Evolutionary conservation across 768 basidiomycete species (phyloP).

Genomic region (Pisolithus tinctorius): DNA sequence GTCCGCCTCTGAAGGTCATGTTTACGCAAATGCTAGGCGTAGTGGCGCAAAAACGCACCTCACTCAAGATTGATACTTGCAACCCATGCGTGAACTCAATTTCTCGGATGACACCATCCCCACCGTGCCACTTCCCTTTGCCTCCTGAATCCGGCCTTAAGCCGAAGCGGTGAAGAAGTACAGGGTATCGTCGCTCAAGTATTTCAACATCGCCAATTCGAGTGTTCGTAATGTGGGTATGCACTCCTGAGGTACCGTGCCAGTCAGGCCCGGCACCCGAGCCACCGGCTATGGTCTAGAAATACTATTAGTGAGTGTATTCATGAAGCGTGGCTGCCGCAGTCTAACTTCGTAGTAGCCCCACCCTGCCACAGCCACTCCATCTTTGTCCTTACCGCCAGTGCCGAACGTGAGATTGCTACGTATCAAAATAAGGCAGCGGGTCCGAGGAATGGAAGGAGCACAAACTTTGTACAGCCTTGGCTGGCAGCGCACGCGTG

Average conservation of each 20-base stretch:
- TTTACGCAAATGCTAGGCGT: background rate
- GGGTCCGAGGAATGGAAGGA: background rate
- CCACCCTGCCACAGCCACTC: constrained; percentile 73
- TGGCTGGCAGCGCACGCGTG: constrained; percentile 88
- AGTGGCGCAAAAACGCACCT: constrained; percentile 41
- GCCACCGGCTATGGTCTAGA: constrained; percentile 87
- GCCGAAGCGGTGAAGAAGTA: constrained; percentile 81
- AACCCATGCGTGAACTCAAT: constrained; percentile 76
- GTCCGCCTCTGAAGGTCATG: constrained; percentile 57
- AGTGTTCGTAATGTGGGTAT: constrained; percentile 91
- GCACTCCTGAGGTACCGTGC: constrained; percentile 91
- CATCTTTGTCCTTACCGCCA: constrained; percentile 81
- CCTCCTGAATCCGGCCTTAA: constrained; percentile 67
- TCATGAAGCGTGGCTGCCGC: background rate
- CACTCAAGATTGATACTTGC: constrained; percentile 84
- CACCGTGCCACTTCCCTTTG: constrained; percentile 65
- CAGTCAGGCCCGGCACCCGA: constrained; percentile 85
- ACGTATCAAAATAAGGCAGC: background rate
- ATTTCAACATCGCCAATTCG: constrained; percentile 92
- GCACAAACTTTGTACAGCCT: constrained; percentile 81
- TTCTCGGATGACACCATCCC: constrained; percentile 79
- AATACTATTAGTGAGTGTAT: constrained; percentile 2
- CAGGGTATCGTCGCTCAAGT: constrained; percentile 87
- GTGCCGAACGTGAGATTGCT: constrained; percentile 87
- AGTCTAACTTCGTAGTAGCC: constrained; percentile 74